Base-by-base conservation (phyloP, 2,329 filamentous ascomycete species). In the Allantophomopsis lycopodina region DNA sequence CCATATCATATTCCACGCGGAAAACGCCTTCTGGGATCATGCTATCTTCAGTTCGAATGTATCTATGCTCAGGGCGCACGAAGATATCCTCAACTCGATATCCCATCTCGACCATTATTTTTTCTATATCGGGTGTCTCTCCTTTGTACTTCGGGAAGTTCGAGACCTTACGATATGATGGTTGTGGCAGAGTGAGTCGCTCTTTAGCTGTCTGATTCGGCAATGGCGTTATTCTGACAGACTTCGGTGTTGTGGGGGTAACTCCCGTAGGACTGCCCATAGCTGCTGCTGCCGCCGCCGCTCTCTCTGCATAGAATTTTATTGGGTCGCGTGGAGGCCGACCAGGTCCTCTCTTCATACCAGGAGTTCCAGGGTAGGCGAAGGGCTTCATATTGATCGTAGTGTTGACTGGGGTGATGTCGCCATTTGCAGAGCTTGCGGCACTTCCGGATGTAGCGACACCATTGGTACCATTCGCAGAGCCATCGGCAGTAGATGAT, bases 1-100 rank as follows among this genome's bases (percentile, higher is more conserved):
- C 91, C 91, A 98, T 98, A 58, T 98, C 91, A 57, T 98, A 98
- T 57, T 98, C 91, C 15, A 98, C 91, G 41, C 85, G 79, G 11
- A 86, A 85, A 32, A 93, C 71, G 14, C 65, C 65, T 36, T 79
- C 75, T 37, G 79, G 75, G 23, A 70, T 58, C 40, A 71, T 73
- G 20, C 62, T 61, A 48, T 80, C 76, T 18, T 63, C 67, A 16
- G 73, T 71, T 55, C 79, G 79, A 50, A 80, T 74, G 44, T 94
- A 67, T 39, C 72, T 78, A 43, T 75, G 73, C 40, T 88, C 82
- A 5, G 85, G 82, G 35, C 84, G 78, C 39, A 83, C 68, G 55
- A 87, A 96, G 42, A 88, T 70, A 60, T 96, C 89, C 51, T 83
- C 94, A 62, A 95, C 87, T 60, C 95, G 89, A 55, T 94, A 96